Percentiles rank a stretch among this genome's conserved stretches.
Conservation (phyloP, 139 green algal species). For the Desmodesmus armatus region DNA sequence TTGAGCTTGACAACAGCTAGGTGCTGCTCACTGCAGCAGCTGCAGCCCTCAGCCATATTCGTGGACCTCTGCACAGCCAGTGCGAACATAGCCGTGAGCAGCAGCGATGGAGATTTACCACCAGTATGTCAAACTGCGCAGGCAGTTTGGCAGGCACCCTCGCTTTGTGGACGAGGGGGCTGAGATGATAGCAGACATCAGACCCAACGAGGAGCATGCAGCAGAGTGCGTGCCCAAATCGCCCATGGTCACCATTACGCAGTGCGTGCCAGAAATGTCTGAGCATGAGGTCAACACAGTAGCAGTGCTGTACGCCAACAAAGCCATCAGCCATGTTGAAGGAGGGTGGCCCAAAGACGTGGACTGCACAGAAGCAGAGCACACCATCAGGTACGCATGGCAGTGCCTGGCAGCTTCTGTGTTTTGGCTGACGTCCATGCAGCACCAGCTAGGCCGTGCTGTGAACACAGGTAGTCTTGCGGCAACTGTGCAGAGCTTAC, state of each 20-base stretch:
- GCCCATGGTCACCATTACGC: constrained; percentile 74
- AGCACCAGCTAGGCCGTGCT: not conserved
- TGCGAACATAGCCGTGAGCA: too few relatives aligned
- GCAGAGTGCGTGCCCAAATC: constrained; percentile 80
- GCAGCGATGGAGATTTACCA: constrained; percentile 79
- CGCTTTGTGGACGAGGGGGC: constrained; percentile 84
- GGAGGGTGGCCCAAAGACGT: constrained; percentile 97
- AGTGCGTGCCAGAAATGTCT: constrained; percentile 86
- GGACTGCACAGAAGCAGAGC: constrained; percentile 89
- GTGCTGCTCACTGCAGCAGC: too few relatives aligned
- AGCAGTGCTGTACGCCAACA: constrained; percentile 74
- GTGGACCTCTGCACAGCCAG: too few relatives aligned
- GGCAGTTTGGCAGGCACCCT: constrained; percentile 88
- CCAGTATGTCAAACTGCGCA: constrained; percentile 84
- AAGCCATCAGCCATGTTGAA: constrained; percentile 88
- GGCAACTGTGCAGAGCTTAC: too few relatives aligned
- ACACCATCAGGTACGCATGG: constrained; percentile 80
- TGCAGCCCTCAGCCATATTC: too few relatives aligned
- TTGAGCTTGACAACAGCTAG: too few relatives aligned
- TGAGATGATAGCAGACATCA: constrained; percentile 92
- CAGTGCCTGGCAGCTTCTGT: not conserved
- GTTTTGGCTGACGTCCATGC: too few relatives aligned
- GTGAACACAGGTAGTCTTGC: not conserved
- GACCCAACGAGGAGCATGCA: constrained; percentile 87
- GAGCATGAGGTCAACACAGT: constrained; percentile 93